These are phyloP conservation scores for Rhynchospora tenuis DNA, from an alignment of 176 grass and related monocot genomes.

Conservation along the genomic window DNA sequence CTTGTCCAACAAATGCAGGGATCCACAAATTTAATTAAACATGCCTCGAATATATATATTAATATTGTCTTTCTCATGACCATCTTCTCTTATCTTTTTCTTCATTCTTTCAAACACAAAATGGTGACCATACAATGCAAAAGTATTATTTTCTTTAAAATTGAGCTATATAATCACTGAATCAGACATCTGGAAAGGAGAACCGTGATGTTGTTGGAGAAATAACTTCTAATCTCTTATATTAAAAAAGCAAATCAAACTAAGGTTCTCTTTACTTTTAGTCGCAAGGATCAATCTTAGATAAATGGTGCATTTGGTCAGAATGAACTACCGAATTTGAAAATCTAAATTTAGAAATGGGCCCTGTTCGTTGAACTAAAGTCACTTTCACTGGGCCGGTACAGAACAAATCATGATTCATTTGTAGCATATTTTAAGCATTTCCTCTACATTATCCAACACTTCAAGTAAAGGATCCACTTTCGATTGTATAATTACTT, in stretches of 20 bases:
- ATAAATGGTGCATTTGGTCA: background rate
- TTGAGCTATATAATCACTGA: background rate
- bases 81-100: no score
- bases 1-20: conserved; percentile 4
- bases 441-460: background rate
- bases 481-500: background rate
- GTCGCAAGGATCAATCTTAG: background rate
- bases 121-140: background rate
- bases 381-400: background rate
- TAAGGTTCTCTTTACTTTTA: background rate
- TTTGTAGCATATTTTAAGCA: background rate
- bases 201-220: background rate
- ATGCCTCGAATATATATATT: background rate
- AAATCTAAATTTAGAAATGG: background rate
- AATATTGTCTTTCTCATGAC: background rate
- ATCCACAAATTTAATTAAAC: background rate
- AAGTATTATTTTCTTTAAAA: background rate
- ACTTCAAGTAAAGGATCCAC: background rate
- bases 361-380: background rate
- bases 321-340: background rate
- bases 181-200: background rate
- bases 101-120: background rate
- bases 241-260: background rate
- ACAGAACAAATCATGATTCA: background rate
- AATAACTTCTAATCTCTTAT: background rate